Percentiles rank a stretch among this genome's conserved stretches.
phyloP scores from a whole-genome alignment of 1,284 basidiomycete genomes.

The Cystobasidium pallidum region DNA sequence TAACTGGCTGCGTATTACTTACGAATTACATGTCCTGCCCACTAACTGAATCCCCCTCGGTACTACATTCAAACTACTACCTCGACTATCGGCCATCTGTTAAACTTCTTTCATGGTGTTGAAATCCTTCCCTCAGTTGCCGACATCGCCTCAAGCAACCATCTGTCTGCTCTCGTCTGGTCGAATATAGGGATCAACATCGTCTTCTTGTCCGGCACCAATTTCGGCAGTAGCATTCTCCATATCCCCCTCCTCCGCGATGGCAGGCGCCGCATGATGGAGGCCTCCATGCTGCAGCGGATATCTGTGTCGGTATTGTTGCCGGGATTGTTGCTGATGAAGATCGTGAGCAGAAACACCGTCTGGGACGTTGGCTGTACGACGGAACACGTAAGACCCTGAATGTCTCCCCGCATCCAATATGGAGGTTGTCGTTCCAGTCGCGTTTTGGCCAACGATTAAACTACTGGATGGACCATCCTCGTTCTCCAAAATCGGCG shows the following conservation, averaged over 20 bases:
- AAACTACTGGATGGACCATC: constrained; percentile 2
- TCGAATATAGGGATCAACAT: constrained; percentile 27
- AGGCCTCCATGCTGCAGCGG: not conserved
- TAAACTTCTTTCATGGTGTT: too few relatives aligned
- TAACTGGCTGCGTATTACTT: too few relatives aligned
- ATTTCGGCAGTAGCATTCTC: not conserved
- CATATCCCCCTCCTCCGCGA: not conserved
- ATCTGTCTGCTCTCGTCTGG: constrained; percentile 18
- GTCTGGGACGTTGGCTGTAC: not conserved
- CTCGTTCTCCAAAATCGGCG: constrained; percentile 33
- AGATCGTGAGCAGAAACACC: not conserved
- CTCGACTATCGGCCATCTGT: too few relatives aligned
- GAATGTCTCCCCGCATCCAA: not conserved
- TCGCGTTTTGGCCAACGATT: not conserved
- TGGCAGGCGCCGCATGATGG: not conserved
- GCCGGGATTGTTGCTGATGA: not conserved
- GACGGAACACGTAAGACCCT: not conserved
- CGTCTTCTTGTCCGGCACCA: not conserved
- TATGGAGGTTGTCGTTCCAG: constrained; percentile 6
- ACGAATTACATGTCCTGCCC: too few relatives aligned
- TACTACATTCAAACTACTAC: too few relatives aligned
- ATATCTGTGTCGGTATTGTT: not conserved
- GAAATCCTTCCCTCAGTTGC: too few relatives aligned
- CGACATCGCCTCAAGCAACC: not conserved
- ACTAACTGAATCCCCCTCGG: too few relatives aligned